Percentiles rank a stretch among this genome's conserved stretches.
Evolutionary conservation across 805 yeast genomes (phyloP).

Genomic region (Yamadazyma laniorum): DNA sequence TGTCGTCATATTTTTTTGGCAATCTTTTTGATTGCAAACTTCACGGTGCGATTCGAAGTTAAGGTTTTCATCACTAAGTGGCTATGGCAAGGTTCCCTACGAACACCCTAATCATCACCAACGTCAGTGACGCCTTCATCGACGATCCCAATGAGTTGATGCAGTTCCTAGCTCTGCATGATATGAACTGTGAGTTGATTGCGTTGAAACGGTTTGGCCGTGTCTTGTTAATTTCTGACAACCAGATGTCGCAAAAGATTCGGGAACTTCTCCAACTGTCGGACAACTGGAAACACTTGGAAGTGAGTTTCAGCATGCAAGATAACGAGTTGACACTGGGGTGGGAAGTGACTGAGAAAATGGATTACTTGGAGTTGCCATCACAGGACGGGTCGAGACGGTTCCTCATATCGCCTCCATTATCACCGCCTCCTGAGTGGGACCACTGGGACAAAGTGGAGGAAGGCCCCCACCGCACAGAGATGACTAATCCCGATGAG

Average conservation of each 20-base stretch:
- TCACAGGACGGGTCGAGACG: slow-evolving; percentile 36
- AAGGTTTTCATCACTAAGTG: too few relatives aligned
- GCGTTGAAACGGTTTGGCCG: slow-evolving; percentile 32
- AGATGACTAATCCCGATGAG: slow-evolving; percentile 38
- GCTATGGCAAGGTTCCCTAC: slow-evolving; percentile 21
- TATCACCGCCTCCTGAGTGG: slow-evolving; percentile 46
- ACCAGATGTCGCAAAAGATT: slow-evolving; percentile 21
- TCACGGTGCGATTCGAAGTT: too few relatives aligned
- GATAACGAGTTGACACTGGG: slow-evolving; percentile 26
- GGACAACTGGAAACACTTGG: slow-evolving; percentile 17
- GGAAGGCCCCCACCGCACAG: slow-evolving; percentile 38
- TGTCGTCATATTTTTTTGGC: slow-evolving; percentile 44
- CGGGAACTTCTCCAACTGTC: slow-evolving; percentile 15
- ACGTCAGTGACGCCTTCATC: slow-evolving; percentile 21
- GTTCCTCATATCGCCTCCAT: slow-evolving; percentile 45
- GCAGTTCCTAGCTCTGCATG: slow-evolving; percentile 22
- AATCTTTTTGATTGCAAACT: background rate
- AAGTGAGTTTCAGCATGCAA: slow-evolving; percentile 31
- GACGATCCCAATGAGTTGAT: slow-evolving; percentile 27
- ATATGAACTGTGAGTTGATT: slow-evolving; percentile 31
- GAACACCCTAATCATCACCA: slow-evolving; percentile 38
- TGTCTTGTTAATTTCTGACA: slow-evolving; percentile 28
- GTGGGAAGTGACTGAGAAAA: slow-evolving; percentile 11
- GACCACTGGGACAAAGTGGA: slow-evolving; percentile 40
- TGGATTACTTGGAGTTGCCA: slow-evolving; percentile 39